Conservation (phyloP, 2,329 filamentous ascomycete species). For the Ilyonectria mors-panacis region DNA sequence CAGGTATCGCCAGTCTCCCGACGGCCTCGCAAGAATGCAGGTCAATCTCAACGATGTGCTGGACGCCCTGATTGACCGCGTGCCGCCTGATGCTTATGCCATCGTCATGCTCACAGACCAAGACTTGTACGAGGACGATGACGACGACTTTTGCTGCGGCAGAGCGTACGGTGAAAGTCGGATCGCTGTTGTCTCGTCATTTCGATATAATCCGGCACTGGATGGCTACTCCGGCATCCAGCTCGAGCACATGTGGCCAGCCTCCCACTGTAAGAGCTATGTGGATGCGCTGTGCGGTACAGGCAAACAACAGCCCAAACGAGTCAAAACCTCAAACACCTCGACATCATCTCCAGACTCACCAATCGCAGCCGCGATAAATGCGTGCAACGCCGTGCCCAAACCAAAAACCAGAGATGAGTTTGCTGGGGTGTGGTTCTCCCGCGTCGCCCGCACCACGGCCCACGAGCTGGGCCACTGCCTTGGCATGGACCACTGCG, state of each 20-base stretch:
- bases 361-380: conserved; percentile 55
- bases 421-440: conserved; percentile 68
- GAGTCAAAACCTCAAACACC: conserved; percentile 7
- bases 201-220: conserved; percentile 72
- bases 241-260: conserved; percentile 73
- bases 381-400: conserved; percentile 40
- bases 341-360: conserved; percentile 19
- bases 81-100: conserved; percentile 72
- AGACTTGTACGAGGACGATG: conserved; percentile 76
- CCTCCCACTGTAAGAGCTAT: conserved; percentile 71
- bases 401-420: conserved; percentile 45
- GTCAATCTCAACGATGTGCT: conserved; percentile 74
- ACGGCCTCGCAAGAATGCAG: conserved; percentile 64
- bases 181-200: conserved; percentile 73
- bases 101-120: conserved; percentile 70
- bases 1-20: conserved; percentile 63
- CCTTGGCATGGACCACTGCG: conserved; percentile 76
- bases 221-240: conserved; percentile 58
- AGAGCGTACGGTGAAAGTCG: conserved; percentile 76
- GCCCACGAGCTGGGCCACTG: conserved; percentile 79
- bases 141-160: conserved; percentile 78
- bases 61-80: conserved; percentile 66
- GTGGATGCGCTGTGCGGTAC: conserved; percentile 57
- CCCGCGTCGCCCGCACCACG: conserved; percentile 69
- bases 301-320: not conserved